Base-by-base conservation (phyloP, 768 basidiomycete species). In the Leccinum boreale region DNA sequence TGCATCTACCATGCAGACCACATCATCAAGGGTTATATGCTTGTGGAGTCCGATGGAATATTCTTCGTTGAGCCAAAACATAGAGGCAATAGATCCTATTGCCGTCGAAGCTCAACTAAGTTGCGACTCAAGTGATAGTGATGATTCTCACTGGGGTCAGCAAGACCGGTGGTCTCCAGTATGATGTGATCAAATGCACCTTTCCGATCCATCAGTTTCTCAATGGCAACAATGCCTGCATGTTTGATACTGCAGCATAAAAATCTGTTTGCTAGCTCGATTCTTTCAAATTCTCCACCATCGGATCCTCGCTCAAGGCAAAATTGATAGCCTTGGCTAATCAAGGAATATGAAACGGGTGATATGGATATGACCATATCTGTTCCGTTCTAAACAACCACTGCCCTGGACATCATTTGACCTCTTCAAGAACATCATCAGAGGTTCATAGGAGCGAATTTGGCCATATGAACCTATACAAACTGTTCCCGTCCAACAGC, bases 171-270 rank as follows among this genome's bases (percentile, higher is more conserved):
- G 2, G 96, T 91, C 74, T 99, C 97, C 15, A 99, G 79, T 45
- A 99, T 76, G 61, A 99, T 97, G 71, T 98, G 89, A 74, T 98
- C 97, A 68, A 98, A 95, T 1, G 84, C 82, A 24, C 93, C 94
- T 67, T 89, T 92, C 54, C 84, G 82, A 64, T 81, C 76, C 90
- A 94, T 92, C 56, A 98, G 77, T 66, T 90, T 90, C 72, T 97
- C 93, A 53, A 99, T 97, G 7, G 97, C 94, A 21, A 93, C 91
- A 0, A 91, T 81, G 2, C 97, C 97, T 11, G 86, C 79, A 69
- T 98, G 95, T 66, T 97, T 96, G 75, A 98, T 92, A 58, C 94
- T 94, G 71, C 97, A 99, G 74, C 97, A 99, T n/a, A 99, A 73
- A 71, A 97, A 98, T 17, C 97, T 97, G 71, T 99, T 96, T 0